Base-by-base conservation (phyloP, 208 protist species). In the Leishmania martiniquensis region DNA sequence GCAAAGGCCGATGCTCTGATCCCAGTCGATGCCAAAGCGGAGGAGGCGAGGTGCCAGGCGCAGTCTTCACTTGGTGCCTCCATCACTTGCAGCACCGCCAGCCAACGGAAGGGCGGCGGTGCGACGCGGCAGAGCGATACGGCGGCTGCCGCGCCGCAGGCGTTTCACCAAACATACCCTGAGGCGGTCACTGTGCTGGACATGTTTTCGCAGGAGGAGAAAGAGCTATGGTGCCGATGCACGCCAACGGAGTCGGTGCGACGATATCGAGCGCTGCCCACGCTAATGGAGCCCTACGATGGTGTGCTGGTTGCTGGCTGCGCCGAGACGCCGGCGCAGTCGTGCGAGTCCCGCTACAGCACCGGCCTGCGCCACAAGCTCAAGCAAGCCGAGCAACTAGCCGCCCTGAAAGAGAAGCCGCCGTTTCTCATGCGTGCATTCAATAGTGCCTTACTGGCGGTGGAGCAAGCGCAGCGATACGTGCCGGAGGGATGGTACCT, bases 391-490 rank as follows among this genome's bases (percentile, higher is more conserved):
- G 89, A 93, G 78, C 84, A 86, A 51, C 86, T 97, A 12, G 77
- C 84, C 63, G 84, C 87, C n/a, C 82, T 97, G 12, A 59, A 77
- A 22, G 72, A 89, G 37, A 81, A 87, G 4, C 93, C 93, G 72
- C 91, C 91, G n/a, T 97, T 96, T 84, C 81, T 97, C 51, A 98
- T 98, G 95, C 86, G 88, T 66, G 91, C 93, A 34, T 97, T 97
- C 85, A 96, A 98, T 84, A 96, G 89, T 80, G 91, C 83, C 17
- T 66, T 98, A 42, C 68, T 89, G 25, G 88, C 86, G 39, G 80
- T 97, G 47, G 86, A 94, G 68, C 68, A 91, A 66, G 80, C 80
- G 62, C 89, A 97, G 83, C 75, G 81, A 15, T 70, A 86, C 65
- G 78, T 96, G 25, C 78, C 72, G 10, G 52, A 63, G 17, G 92